These are phyloP conservation scores for Mycothermus thermophilus DNA, from an alignment of 495 filamentous ascomycete genomes.

Conservation along the genomic window DNA sequence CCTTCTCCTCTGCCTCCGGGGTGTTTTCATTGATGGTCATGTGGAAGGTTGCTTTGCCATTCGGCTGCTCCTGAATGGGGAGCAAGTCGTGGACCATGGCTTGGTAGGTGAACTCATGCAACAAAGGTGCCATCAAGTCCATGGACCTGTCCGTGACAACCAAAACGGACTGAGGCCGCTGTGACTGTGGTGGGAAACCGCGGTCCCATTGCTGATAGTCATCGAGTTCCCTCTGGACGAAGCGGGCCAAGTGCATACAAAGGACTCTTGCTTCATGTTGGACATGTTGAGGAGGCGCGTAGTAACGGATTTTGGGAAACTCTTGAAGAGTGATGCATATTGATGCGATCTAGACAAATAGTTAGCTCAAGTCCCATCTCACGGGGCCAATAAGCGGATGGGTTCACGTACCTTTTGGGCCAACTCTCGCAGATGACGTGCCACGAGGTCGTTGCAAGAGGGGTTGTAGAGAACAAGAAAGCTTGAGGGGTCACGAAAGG, in stretches of 20 bases:
- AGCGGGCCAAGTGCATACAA: constrained; percentile 76
- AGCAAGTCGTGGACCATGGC: constrained; percentile 93
- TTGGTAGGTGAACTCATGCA: constrained; percentile 98
- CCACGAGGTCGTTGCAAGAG: constrained; percentile 68
- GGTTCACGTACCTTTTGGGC: constrained; percentile 61
- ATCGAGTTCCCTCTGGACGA: constrained; percentile 82
- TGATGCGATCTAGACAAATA: constrained; percentile 53
- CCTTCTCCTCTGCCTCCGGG: constrained; percentile 57
- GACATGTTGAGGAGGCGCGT: constrained; percentile 50
- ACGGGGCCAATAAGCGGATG: neutral
- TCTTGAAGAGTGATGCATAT: constrained; percentile 76
- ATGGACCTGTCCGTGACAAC: constrained; percentile 84
- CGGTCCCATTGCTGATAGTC: constrained; percentile 66
- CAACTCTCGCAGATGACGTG: constrained; percentile 62
- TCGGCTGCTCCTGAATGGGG: constrained; percentile 55
- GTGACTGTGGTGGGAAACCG: constrained; percentile 70
- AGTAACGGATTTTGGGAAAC: constrained; percentile 83
- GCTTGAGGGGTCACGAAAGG: constrained; percentile 86
- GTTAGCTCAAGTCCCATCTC: too few species aligned
- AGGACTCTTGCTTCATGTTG: constrained; percentile 79
- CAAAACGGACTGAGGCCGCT: constrained; percentile 68
- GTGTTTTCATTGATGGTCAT: constrained; percentile 59
- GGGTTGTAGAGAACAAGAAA: constrained; percentile 90
- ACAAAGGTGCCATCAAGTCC: constrained; percentile 71
- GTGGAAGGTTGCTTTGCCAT: constrained; percentile 75